Evolutionary conservation across 2,329 filamentous ascomycete species (phyloP), one percentile per base, ranked within the genome.

Genomic region (Fusarium sp.): DNA sequence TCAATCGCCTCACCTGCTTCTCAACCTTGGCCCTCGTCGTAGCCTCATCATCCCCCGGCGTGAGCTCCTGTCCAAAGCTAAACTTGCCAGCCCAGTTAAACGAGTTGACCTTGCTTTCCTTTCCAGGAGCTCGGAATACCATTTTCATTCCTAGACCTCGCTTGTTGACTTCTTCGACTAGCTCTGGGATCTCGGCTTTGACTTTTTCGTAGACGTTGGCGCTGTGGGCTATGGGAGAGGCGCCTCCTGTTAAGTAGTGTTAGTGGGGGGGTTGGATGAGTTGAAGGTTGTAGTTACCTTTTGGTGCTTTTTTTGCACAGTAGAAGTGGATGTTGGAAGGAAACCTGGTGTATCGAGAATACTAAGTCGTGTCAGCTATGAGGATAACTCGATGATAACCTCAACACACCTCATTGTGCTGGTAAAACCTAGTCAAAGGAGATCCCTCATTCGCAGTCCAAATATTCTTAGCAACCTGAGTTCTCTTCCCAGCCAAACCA

Each of bases 251-350:
- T 4, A 6, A n/a, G 22, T 11, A 18, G 14, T 1, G 45, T 20
- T 16, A 50, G 50, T 24, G 40, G 35, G 20, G 22, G 9, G 8
- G 5, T 22, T 35, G 14, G 2, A 16, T 18, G 10, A 24, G 35
- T 27, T 58, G 34, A 18, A 22, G 11, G 13, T 11, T 5, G 2
- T 22, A 5, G 27, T 27, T n/a, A 70, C 70, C 70, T 27, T 70
- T 72, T 2, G 70, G 67, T 9, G 70, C 70, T 10, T 62, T 72
- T 14, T 70, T 72, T 9, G 62, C 70, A 16, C 60, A 70, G 34
- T 72, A 72, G 54, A 72, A 72, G 9, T 72, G 70, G 10, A 72
- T 72, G 31, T 72, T 72, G 18, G 70, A 59, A 2, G 70, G 70
- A 9, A 72, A 72, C 2, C 67, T 64, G 1, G 70, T 72, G n/a